Evolutionary conservation across 352 stramenopile species (phyloP).

Genomic region (Phytophthora tentaculata): DNA sequence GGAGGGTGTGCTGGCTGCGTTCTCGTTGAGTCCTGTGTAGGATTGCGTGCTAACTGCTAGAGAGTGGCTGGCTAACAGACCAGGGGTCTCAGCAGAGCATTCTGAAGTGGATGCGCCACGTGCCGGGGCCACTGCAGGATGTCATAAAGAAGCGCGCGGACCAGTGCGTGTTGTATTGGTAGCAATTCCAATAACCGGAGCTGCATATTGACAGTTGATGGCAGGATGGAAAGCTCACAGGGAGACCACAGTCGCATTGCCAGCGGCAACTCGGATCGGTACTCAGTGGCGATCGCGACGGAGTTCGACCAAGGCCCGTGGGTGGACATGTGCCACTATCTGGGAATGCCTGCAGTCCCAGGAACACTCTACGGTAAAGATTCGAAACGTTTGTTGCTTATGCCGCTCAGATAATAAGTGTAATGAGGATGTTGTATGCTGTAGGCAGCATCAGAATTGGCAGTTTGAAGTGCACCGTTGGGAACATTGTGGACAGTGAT

Average conservation of each 20-base stretch:
- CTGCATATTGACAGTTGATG: background rate
- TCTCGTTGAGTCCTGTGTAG: background rate
- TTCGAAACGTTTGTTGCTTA: background rate
- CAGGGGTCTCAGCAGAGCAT: slow-evolving; percentile 73
- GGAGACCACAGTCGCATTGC: slow-evolving; percentile 36
- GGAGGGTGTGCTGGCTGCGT: slow-evolving; percentile 14
- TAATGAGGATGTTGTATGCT: slow-evolving; percentile 1
- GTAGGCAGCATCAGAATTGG: slow-evolving; percentile 76
- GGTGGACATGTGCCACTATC: slow-evolving; percentile 80
- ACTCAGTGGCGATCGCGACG: slow-evolving; percentile 58
- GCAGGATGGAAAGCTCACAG: slow-evolving; percentile 55
- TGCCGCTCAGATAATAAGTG: background rate
- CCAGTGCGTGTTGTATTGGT: slow-evolving; percentile 32
- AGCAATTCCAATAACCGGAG: slow-evolving; percentile 6
- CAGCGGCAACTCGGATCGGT: slow-evolving; percentile 52
- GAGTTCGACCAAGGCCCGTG: slow-evolving; percentile 83
- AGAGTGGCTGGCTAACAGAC: slow-evolving; percentile 34
- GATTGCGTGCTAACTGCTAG: slow-evolving; percentile 12
- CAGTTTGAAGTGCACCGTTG: slow-evolving; percentile 62
- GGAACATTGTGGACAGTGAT: slow-evolving; percentile 67
- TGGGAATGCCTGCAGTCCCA: slow-evolving; percentile 50
- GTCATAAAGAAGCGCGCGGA: slow-evolving; percentile 77
- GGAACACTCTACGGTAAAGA: slow-evolving; percentile 74
- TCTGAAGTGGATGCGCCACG: slow-evolving; percentile 76
- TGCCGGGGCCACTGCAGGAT: slow-evolving; percentile 75